Percentiles rank a stretch among this genome's conserved stretches.
These are phyloP conservation scores for Alternaria hordeiaustralica DNA, from an alignment of 2,329 filamentous ascomycete species.

Conservation along the genomic window DNA sequence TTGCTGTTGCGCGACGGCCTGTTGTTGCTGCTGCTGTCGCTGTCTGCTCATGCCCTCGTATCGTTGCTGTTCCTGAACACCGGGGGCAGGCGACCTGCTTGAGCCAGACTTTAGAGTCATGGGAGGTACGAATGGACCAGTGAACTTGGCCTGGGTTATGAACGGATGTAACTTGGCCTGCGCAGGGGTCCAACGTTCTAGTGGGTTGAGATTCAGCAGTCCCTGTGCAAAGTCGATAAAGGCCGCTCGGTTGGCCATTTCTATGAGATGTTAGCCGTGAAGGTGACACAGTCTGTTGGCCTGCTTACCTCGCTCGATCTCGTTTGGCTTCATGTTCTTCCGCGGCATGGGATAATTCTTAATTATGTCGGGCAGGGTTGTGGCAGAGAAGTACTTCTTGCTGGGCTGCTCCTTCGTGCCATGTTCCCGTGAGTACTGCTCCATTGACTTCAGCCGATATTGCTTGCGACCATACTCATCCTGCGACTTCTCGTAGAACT, in stretches of 20 bases:
- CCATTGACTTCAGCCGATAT: conserved; percentile 94
- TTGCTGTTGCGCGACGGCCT: conserved; percentile 63
- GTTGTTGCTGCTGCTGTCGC: conserved; percentile 67
- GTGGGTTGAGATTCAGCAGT: conserved; percentile 88
- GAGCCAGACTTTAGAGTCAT: conserved; percentile 94
- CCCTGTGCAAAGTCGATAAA: conserved; percentile 99
- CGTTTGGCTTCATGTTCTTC: conserved; percentile 98
- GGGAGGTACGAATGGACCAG: conserved; percentile 91
- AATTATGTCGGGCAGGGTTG: conserved; percentile 93
- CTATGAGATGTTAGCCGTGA: conserved; percentile 56
- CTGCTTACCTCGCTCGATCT: conserved; percentile 87
- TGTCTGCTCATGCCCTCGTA: conserved; percentile 94
- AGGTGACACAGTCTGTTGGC: neutral
- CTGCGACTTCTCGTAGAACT: conserved; percentile 92
- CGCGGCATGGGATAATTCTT: conserved; percentile 97
- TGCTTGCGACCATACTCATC: conserved; percentile 93
- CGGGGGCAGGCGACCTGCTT: conserved; percentile 86
- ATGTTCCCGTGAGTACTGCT: conserved; percentile 95
- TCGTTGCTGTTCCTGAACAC: conserved; percentile 94
- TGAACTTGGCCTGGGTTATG: conserved; percentile 98
- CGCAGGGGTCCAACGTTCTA: conserved; percentile 97
- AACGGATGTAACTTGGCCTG: conserved; percentile 98
- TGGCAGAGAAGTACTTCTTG: conserved; percentile 99
- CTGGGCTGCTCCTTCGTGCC: conserved; percentile 97
- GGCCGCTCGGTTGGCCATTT: conserved; percentile 97